These are phyloP conservation scores for Actinidia arguta DNA, from an alignment of 179 eudicot species.

Conservation along the genomic window DNA sequence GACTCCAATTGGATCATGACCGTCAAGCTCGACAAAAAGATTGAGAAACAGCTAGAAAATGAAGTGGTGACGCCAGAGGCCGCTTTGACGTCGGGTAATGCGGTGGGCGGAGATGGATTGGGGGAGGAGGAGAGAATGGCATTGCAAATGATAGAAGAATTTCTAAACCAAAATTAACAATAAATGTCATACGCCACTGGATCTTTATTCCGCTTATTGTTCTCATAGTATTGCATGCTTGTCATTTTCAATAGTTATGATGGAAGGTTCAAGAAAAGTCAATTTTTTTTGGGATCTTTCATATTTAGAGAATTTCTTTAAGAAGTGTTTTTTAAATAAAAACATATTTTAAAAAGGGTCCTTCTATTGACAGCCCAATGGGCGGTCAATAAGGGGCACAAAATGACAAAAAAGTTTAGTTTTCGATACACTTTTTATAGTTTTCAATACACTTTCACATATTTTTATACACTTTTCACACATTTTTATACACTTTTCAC, in stretches of 20 bases:
- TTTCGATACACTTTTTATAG: too few relatives aligned
- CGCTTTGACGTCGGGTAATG: not conserved
- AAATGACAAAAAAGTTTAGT: too few relatives aligned
- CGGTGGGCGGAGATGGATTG: constrained; percentile 35
- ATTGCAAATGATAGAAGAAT: constrained; percentile 90
- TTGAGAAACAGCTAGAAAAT: not conserved
- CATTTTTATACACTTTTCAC: too few relatives aligned
- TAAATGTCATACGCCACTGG: not conserved
- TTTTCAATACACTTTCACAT: too few relatives aligned
- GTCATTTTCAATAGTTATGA: not conserved
- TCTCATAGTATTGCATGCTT: too few relatives aligned
- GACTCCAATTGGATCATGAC: constrained; percentile 71
- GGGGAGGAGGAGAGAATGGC: constrained; percentile 82
- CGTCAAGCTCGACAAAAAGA: constrained; percentile 58
- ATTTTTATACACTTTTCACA: too few relatives aligned
- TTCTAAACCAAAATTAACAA: constrained; percentile 57
- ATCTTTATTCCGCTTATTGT: too few relatives aligned
- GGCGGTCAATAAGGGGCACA: too few relatives aligned
- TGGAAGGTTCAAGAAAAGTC: not conserved
- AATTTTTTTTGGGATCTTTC: too few relatives aligned
- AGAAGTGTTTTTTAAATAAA: not conserved
- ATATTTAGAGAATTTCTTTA: too few relatives aligned
- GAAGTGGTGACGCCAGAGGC: not conserved
- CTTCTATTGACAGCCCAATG: too few relatives aligned
- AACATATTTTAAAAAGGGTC: too few relatives aligned